phyloP scores from a whole-genome alignment of 768 basidiomycete genomes.

The Suillus sp. region DNA sequence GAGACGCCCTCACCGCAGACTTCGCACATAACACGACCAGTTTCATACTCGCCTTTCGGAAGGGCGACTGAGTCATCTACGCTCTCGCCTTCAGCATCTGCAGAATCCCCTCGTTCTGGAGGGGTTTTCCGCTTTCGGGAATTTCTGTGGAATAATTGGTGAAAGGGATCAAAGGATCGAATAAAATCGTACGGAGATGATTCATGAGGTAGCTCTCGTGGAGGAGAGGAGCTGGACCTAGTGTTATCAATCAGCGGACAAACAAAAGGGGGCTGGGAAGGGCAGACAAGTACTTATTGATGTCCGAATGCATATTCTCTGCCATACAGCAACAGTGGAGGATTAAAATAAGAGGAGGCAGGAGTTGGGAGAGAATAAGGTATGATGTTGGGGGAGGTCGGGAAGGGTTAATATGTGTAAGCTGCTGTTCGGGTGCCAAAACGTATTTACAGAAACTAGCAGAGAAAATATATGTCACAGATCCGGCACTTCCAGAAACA shows the following conservation, averaged over 20 bases:
- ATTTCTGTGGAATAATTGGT: constrained; percentile 25
- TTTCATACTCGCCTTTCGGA: constrained; percentile 58
- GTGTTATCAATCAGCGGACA: constrained; percentile 13
- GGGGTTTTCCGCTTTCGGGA: constrained; percentile 44
- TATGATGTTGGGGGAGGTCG: constrained; percentile 22
- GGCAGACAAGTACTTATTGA: constrained; percentile 22
- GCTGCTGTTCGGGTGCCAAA: constrained; percentile 38
- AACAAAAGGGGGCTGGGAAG: constrained; percentile 17
- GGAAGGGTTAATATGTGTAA: constrained; percentile 36
- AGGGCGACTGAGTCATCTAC: constrained; percentile 17
- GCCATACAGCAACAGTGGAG: constrained; percentile 11
- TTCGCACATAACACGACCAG: constrained; percentile 67
- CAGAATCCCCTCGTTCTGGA: constrained; percentile 26
- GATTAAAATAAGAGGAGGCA: constrained; percentile 11
- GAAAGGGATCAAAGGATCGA: constrained; percentile 22
- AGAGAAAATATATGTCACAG: constrained; percentile 43
- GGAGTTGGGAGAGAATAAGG: constrained; percentile 13
- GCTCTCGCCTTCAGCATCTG: constrained; percentile 18
- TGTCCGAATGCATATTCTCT: constrained; percentile 23
- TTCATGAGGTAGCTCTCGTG: constrained; percentile 20
- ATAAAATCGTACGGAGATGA: constrained; percentile 22
- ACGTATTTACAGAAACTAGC: constrained; percentile 40
- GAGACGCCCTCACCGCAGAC: constrained; percentile 62
- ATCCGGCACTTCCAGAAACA: constrained; percentile 42
- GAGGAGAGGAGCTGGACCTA: constrained; percentile 18